A percentile compares a stretch with the other conserved stretches of the same genome.
Evolutionary conservation across 2,329 filamentous ascomycete species (phyloP).

Genomic region (Diaporthe sp.): DNA sequence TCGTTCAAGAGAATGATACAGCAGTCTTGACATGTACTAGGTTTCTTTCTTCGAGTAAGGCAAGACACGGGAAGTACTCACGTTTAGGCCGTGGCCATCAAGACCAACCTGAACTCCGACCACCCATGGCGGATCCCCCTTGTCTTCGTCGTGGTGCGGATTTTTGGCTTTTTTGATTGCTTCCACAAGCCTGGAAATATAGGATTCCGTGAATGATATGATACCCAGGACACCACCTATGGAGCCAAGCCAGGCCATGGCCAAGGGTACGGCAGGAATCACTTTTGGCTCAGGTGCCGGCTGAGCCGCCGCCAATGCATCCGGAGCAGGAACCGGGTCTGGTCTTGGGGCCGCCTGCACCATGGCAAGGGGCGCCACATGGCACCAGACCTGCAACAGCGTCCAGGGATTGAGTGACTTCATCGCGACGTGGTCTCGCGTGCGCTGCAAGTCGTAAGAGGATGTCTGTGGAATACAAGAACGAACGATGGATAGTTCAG

Average conservation of each 20-base stretch:
- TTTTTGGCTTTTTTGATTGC: not conserved
- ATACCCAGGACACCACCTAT: not conserved
- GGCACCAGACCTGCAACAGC: not conserved
- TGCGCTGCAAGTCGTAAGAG: not conserved
- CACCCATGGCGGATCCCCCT: not conserved
- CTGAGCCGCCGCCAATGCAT: not conserved
- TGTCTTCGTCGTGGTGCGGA: too few relatives aligned
- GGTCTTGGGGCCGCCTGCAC: not conserved
- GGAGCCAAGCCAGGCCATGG: not conserved
- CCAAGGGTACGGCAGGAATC: too few relatives aligned
- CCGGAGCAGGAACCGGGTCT: not conserved
- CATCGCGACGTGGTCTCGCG: not conserved
- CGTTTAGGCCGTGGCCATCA: not conserved
- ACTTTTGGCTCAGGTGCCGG: not conserved
- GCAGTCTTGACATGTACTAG: not conserved
- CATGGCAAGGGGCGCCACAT: not conserved
- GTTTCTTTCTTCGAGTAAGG: not conserved
- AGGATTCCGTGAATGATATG: not conserved
- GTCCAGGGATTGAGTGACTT: not conserved
- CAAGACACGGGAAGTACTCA: not conserved
- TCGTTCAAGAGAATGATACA: not conserved
- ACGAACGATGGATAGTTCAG: not conserved
- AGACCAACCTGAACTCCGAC: not conserved
- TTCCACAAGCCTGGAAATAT: not conserved
- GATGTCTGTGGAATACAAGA: not conserved